Percentiles rank a stretch among this genome's conserved stretches.
Evolutionary conservation across 2,329 filamentous ascomycete genomes (phyloP).

Genomic region (Aspergillus chevalieri): DNA sequence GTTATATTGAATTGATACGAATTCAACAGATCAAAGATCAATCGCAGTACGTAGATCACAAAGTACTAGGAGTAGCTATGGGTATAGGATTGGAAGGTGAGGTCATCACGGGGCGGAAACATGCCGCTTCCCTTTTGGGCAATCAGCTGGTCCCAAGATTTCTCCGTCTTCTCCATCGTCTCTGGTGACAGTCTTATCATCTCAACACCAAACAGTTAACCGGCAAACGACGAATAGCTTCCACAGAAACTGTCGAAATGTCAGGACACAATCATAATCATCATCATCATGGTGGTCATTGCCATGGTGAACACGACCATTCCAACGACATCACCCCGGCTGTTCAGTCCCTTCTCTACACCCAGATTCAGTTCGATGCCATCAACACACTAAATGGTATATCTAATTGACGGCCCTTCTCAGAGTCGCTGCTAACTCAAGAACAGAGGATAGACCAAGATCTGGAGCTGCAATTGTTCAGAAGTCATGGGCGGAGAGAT

Average conservation of each 20-base stretch:
- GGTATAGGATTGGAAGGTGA: not conserved
- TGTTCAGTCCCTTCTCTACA: slow-evolving; percentile 82
- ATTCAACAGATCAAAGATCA: not conserved
- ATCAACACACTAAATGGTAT: slow-evolving; percentile 74
- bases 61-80: not conserved
- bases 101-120: not conserved
- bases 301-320: slow-evolving; percentile 67
- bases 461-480: slow-evolving; percentile 70
- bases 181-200: not conserved
- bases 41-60: not conserved
- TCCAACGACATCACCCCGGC: slow-evolving; percentile 88
- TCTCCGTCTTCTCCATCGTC: not conserved
- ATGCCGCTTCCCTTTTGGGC: not conserved
- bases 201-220: not conserved
- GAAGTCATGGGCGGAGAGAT: slow-evolving; percentile 84
- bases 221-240: not conserved
- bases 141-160: not conserved
- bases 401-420: not conserved
- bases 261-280: slow-evolving; percentile 34
- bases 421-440: not conserved
- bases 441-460: slow-evolving; percentile 52
- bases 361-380: slow-evolving; percentile 82
- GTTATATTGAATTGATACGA: not conserved
- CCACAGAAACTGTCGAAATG: slow-evolving; percentile 14
- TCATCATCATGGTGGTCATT: slow-evolving; percentile 39